Evolutionary conservation across 371 early-diverging fungal species (phyloP).

Genomic region (Phascolomyces articulosus): DNA sequence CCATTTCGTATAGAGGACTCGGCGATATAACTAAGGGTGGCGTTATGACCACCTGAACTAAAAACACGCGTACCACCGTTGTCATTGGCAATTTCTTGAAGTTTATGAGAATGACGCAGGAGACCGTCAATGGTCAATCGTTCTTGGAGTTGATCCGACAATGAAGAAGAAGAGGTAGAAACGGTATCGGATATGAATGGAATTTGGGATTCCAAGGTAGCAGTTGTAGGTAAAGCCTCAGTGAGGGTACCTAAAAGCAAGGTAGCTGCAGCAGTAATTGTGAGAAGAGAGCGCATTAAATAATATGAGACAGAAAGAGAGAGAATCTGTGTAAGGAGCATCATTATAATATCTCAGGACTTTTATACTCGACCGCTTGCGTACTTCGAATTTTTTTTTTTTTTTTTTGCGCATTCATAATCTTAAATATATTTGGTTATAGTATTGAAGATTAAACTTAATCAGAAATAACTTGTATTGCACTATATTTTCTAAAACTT

Average conservation of each 20-base stretch:
- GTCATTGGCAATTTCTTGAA: slow-evolving; percentile 14
- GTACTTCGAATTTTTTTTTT: too few relatives aligned
- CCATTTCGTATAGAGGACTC: slow-evolving; percentile 12
- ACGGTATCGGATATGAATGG: not conserved
- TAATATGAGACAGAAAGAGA: not conserved
- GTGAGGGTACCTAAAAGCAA: not conserved
- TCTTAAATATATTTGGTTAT: too few relatives aligned
- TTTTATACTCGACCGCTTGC: too few relatives aligned
- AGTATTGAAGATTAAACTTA: too few relatives aligned
- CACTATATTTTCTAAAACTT: too few relatives aligned
- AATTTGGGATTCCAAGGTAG: not conserved
- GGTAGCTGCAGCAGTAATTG: slow-evolving; percentile 5
- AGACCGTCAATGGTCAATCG: slow-evolving; percentile 16
- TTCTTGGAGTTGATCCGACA: slow-evolving; percentile 13
- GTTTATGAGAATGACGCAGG: slow-evolving; percentile 18
- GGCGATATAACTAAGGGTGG: slow-evolving; percentile 12
- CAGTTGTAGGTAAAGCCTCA: not conserved
- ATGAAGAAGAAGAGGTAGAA: not conserved
- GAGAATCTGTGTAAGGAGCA: too few relatives aligned
- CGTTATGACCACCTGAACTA: slow-evolving; percentile 16
- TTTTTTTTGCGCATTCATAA: too few relatives aligned
- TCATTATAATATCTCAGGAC: not conserved
- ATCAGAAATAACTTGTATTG: too few relatives aligned
- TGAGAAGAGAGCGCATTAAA: slow-evolving; percentile 1
- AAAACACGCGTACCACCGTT: slow-evolving; percentile 18